Conservation (phyloP, 202 grass and related monocot genomes). For the Schoenoplectus triqueter region DNA sequence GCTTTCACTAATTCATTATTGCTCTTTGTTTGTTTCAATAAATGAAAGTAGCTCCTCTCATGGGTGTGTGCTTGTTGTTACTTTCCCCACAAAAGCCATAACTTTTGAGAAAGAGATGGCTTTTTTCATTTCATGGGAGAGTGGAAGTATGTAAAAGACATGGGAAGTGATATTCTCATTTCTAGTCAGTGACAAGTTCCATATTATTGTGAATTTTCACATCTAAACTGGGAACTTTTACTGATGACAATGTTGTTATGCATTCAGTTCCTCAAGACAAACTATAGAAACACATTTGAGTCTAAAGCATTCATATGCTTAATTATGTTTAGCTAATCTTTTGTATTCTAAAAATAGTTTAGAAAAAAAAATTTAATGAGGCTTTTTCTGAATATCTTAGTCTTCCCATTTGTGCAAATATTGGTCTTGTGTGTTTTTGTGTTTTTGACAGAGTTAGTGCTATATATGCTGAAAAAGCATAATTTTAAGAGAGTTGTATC, state of each 20-base stretch:
- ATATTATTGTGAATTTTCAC: slow-evolving; percentile 7
- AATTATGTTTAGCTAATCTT: not conserved
- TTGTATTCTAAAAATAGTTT: not conserved
- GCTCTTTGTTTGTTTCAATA: slow-evolving; percentile 12
- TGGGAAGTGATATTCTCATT: not conserved
- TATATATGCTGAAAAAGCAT: not conserved
- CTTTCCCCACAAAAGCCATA: slow-evolving; percentile 14
- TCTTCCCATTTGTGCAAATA: not conserved
- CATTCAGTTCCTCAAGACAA: not conserved
- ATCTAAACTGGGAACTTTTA: not conserved
- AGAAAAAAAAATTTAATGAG: not conserved
- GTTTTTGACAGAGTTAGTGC: not conserved
- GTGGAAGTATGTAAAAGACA: slow-evolving; percentile 21
- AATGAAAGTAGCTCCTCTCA: slow-evolving; percentile 19
- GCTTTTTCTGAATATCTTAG: not conserved
- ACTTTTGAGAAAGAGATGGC: not conserved
- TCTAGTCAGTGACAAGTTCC: not conserved
- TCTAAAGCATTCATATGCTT: not conserved
- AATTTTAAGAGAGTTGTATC: not conserved
- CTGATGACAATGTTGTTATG: not conserved
- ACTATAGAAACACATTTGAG: not conserved
- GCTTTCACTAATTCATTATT: not conserved
- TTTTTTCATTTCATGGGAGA: slow-evolving; percentile 22
- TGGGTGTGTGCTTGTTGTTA: slow-evolving; percentile 20
- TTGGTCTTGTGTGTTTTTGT: not conserved